Evolutionary conservation across 495 filamentous ascomycete species (phyloP).

Genomic region (Penicillium desertorum): DNA sequence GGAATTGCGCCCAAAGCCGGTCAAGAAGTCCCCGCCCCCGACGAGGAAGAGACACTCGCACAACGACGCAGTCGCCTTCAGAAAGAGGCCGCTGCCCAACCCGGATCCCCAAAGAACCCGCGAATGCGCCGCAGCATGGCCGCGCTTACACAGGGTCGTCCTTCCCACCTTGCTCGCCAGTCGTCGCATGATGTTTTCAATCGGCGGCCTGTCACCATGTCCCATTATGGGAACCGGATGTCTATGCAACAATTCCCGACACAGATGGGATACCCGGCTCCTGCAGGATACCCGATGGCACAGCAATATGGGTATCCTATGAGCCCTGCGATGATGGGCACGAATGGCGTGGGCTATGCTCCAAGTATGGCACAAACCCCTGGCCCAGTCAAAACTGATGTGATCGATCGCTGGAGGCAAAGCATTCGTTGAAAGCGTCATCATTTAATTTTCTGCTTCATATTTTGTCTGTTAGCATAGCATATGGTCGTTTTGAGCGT

Average conservation of each 20-base stretch:
- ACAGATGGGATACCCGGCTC: constrained; percentile 20
- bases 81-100: constrained; percentile 54
- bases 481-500: constrained; percentile 23
- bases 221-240: constrained; percentile 29
- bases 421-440: constrained; percentile 52
- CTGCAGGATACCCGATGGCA: constrained; percentile 22
- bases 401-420: constrained; percentile 90
- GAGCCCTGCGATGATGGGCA: constrained; percentile 34
- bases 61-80: constrained; percentile 81
- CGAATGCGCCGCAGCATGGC: constrained; percentile 63
- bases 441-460: not conserved
- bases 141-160: constrained; percentile 63
- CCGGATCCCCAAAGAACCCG: constrained; percentile 33
- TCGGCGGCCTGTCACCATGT: constrained; percentile 16
- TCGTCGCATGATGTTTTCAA: constrained; percentile 28
- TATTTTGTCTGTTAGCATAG: constrained; percentile 17
- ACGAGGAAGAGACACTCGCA: constrained; percentile 81
- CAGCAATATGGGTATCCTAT: constrained; percentile 32
- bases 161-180: constrained; percentile 35
- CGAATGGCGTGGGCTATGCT: constrained; percentile 38
- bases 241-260: constrained; percentile 37
- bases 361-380: constrained; percentile 33
- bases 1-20: constrained; percentile 21
- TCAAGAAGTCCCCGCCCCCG: not conserved
- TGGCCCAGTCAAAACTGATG: constrained; percentile 64